Evolutionary conservation across 2,329 filamentous ascomycete species (phyloP).

Genomic region (Exophiala spinifera): DNA sequence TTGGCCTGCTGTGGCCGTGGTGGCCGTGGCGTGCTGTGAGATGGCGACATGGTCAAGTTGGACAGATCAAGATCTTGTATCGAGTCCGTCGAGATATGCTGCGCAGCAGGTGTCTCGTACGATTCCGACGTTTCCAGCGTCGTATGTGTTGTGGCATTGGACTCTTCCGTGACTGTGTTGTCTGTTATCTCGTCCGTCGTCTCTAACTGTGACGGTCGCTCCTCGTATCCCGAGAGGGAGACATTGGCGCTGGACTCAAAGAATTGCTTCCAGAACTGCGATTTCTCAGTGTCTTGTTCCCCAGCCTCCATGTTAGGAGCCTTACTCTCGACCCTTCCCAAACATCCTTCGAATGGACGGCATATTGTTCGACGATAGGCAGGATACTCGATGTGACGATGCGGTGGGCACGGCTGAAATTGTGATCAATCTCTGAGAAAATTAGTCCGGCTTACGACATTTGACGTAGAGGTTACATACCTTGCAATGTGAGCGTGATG

Average conservation of each 20-base stretch:
- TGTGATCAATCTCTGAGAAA: conserved; percentile 85
- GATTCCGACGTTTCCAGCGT: conserved; percentile 42
- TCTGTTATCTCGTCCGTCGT: conserved; percentile 47
- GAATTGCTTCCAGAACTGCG: conserved; percentile 98
- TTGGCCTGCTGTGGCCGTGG: conserved; percentile 33
- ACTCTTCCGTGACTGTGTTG: conserved; percentile 54
- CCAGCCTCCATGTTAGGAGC: neutral
- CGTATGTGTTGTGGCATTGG: conserved; percentile 52
- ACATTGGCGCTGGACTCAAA: conserved; percentile 98
- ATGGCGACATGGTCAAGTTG: conserved; percentile 41
- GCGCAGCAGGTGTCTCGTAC: conserved; percentile 41
- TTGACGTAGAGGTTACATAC: conserved; percentile 41
- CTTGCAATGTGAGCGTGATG: conserved; percentile 92
- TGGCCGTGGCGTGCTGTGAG: conserved; percentile 48
- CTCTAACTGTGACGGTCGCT: conserved; percentile 62
- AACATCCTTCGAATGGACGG: conserved; percentile 85
- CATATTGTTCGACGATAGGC: conserved; percentile 91
- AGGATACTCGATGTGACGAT: conserved; percentile 94
- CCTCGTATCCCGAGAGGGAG: conserved; percentile 90
- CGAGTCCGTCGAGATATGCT: conserved; percentile 31
- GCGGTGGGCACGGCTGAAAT: conserved; percentile 93
- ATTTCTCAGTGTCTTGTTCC: neutral
- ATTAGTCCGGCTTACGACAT: neutral
- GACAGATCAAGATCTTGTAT: conserved; percentile 47
- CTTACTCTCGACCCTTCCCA: conserved; percentile 93